These are phyloP conservation scores for Trichoderma polysporum DNA, from an alignment of 2,329 filamentous ascomycete species.

Conservation along the genomic window DNA sequence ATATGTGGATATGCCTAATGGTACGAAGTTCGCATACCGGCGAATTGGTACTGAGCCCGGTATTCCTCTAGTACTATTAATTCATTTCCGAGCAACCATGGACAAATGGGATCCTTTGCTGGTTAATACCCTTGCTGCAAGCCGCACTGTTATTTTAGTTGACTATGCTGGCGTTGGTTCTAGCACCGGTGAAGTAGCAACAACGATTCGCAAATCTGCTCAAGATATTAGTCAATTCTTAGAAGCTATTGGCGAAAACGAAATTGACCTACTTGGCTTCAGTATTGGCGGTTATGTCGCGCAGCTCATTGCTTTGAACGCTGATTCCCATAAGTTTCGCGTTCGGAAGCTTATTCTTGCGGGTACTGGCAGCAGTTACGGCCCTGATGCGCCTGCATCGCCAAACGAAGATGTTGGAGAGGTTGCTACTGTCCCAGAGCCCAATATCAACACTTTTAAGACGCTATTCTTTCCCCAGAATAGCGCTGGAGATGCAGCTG, in stretches of 20 bases:
- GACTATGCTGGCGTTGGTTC: neutral
- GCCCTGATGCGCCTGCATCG: too few species aligned
- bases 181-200: neutral
- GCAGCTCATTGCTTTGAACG: neutral
- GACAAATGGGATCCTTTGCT: slow-evolving; percentile 9
- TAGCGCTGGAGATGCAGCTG: too few species aligned
- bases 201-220: neutral
- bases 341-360: neutral
- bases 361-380: neutral
- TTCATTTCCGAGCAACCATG: neutral
- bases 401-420: too few species aligned
- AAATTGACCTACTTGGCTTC: neutral
- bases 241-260: neutral
- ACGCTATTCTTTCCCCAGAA: too few species aligned
- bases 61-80: neutral
- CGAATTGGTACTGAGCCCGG: neutral
- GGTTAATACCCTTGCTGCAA: neutral
- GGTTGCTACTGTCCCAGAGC: too few species aligned
- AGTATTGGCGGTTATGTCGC: neutral
- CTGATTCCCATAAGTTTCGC: neutral
- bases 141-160: neutral
- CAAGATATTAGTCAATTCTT: neutral
- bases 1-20: neutral
- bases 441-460: too few species aligned
- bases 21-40: neutral